These are phyloP conservation scores for Fraxinus xanthoxyloides DNA, from an alignment of 305 asterid genomes.

Conservation along the genomic window DNA sequence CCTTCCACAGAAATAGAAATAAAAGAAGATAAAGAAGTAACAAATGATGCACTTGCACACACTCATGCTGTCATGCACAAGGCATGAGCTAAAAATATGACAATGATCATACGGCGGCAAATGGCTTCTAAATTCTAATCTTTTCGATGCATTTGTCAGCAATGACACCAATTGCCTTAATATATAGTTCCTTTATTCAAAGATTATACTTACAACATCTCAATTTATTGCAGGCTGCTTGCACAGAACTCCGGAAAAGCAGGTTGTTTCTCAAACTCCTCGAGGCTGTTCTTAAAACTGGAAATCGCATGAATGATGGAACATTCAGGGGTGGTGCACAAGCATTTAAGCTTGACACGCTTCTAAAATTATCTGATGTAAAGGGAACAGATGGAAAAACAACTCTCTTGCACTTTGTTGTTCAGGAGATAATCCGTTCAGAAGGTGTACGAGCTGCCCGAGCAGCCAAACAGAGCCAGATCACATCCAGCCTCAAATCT, in stretches of 20 bases:
- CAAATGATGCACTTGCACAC: neutral
- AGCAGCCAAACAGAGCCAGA: neutral
- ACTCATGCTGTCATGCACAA: too few relatives aligned
- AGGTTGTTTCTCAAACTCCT: conserved; percentile 22
- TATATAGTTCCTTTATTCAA: neutral
- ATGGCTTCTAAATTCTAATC: neutral
- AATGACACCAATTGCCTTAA: neutral
- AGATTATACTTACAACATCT: neutral
- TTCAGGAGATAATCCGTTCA: conserved; percentile 12
- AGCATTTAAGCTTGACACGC: conserved; percentile 22
- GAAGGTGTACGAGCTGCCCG: conserved; percentile 10
- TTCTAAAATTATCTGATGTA: conserved; percentile 16
- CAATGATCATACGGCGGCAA: neutral
- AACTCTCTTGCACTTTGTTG: conserved; percentile 17
- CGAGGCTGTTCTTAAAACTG: conserved; percentile 18
- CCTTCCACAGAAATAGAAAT: neutral
- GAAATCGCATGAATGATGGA: conserved; percentile 24
- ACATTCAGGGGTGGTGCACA: conserved; percentile 12
- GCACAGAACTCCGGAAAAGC: conserved; percentile 14
- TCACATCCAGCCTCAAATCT: neutral
- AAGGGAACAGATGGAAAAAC: conserved; percentile 22
- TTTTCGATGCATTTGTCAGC: neutral
- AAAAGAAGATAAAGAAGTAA: neutral
- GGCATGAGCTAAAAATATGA: neutral
- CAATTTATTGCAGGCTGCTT: conserved; percentile 8